Base-by-base conservation (phyloP, 441 rosid species). In the Sinapis alba region DNA sequence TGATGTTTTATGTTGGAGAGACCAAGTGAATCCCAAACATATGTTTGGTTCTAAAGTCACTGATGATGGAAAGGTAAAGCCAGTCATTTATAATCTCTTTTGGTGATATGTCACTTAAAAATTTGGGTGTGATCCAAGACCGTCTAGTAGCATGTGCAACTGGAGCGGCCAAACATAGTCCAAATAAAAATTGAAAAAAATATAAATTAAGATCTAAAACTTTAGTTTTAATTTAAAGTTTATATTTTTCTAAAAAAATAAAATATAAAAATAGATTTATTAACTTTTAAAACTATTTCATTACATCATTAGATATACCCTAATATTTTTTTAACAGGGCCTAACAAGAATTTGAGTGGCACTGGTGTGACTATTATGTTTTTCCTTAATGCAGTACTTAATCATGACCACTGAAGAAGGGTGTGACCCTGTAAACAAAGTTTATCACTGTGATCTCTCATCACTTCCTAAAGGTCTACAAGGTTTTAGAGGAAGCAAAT, bases 1-100 rank as follows among this genome's bases (percentile, higher is more conserved):
- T 74, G 98, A 92, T 84, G 80, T 89, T 68, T 73, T 89, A 71
- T 94, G 98, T 81, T 94, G 97, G 93, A 89, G 64, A 82, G 98
- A 94, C 79, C 79, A 78, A 51, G 90, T 83, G 27, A 86, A 94
- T 79, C 97, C 97, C 4, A 88, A 86, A 61, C 80, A 92, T 65
- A 50, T 16, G 71, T 82, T 86, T 78, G 84, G 74, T 15, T 86
- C 87, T 62, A 19, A 64, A 7, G 85, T 94, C 62, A 90, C 91
- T 23, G 86, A 90, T 64, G 98, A 94, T 66, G 97, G 97, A 45
- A 86, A 89, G 92, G 98, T 90, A 75, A 80, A 7, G 11, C 27
- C 20, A 51, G 8, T 41, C 18, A 36, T 11, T 53, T 61, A 24
- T 21, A 4, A 9, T 57, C 54, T 71, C 64, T 57, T 16, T 62